Evolutionary conservation across 257 asterid species (phyloP).

Genomic region (Capsicum baccatum): DNA sequence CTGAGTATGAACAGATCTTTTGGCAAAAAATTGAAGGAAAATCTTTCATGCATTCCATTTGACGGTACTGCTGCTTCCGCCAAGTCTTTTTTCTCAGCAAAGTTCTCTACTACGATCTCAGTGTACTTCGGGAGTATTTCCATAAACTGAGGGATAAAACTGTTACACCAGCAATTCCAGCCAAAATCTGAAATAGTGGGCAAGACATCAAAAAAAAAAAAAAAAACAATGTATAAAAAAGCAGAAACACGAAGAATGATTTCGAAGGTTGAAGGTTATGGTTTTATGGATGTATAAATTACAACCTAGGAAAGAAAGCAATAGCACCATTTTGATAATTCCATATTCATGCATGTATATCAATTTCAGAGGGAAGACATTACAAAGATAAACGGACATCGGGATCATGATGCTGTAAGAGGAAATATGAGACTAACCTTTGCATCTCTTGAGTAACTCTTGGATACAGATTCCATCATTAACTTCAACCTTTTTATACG

Average conservation of each 20-base stretch:
- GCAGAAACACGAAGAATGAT: constrained; percentile 5
- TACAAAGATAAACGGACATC: not conserved
- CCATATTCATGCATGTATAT: constrained; percentile 10
- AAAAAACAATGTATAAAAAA: not conserved
- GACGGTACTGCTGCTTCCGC: not conserved
- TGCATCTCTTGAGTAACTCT: constrained; percentile 55
- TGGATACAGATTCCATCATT: constrained; percentile 46
- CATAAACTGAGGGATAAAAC: constrained; percentile 65
- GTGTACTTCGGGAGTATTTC: constrained; percentile 65
- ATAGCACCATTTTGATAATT: not conserved
- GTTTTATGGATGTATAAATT: not conserved
- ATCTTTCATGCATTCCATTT: not conserved
- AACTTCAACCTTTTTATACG: constrained; percentile 55
- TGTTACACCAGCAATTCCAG: constrained; percentile 67
- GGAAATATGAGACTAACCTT: constrained; percentile 53
- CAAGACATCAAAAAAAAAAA: not conserved
- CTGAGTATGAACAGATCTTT: constrained; percentile 6
- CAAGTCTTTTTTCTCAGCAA: not conserved
- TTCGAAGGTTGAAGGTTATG: not conserved
- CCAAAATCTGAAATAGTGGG: constrained; percentile 63
- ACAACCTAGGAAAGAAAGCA: constrained; percentile 19
- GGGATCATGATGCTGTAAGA: not conserved
- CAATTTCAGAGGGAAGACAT: not conserved
- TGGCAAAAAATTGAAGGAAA: not conserved
- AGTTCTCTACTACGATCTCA: constrained; percentile 41